These are phyloP conservation scores for Trichoderma afroharzianum DNA, from an alignment of 2,329 filamentous ascomycete genomes.

Conservation along the genomic window DNA sequence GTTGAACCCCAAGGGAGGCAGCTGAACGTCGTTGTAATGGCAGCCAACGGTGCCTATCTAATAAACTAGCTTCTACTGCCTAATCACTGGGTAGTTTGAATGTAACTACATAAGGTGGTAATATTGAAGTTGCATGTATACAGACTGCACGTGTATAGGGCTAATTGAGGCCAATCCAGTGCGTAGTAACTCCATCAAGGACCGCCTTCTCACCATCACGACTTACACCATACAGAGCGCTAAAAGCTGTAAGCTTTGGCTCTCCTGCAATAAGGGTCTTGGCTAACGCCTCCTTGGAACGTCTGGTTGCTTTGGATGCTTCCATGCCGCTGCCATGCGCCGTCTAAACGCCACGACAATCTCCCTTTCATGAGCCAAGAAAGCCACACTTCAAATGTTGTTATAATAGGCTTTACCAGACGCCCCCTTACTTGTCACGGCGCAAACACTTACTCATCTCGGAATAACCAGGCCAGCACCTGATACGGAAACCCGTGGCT, in stretches of 20 bases:
- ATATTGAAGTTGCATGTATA: neutral
- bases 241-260: neutral
- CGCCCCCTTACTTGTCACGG: neutral
- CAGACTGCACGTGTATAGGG: neutral
- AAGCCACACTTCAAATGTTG: neutral
- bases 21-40: neutral
- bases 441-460: neutral
- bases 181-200: neutral
- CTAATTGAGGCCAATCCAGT: neutral
- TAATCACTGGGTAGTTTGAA: neutral
- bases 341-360: neutral
- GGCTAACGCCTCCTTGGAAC: neutral
- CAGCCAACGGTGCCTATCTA: neutral
- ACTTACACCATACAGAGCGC: neutral
- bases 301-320: neutral
- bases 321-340: conserved; percentile 10
- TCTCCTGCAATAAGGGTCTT: neutral
- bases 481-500: neutral
- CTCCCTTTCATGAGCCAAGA: neutral
- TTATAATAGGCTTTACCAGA: neutral
- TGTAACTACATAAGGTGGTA: neutral
- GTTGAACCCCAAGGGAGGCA: neutral
- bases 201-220: neutral
- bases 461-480: neutral
- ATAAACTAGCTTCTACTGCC: neutral